Evolutionary conservation across 306 rosid genomes (phyloP).

Genomic region (Cucurbita argyrosperma): DNA sequence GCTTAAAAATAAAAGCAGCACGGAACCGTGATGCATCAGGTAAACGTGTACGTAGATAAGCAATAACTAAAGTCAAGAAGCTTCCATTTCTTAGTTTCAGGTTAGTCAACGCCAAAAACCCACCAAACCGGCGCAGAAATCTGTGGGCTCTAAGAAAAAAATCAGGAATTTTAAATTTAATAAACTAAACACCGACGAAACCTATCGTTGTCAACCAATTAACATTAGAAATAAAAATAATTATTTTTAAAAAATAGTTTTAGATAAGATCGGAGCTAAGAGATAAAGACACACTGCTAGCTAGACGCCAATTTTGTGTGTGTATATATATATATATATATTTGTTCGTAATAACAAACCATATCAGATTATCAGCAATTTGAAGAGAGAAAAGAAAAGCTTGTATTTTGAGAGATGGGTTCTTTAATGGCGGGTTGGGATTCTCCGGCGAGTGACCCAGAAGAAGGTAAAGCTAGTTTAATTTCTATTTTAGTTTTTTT

Average conservation of each 20-base stretch:
- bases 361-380: not conserved
- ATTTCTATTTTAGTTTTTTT: not conserved
- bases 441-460: slow-evolving; percentile 22
- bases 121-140: not conserved
- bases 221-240: not conserved
- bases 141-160: not conserved
- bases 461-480: slow-evolving; percentile 25
- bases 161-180: not conserved
- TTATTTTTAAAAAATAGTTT: not conserved
- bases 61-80: not conserved
- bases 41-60: slow-evolving; percentile 1
- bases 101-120: not conserved
- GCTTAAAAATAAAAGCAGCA: not conserved
- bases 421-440: slow-evolving; percentile 81
- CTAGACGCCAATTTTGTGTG: not conserved
- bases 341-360: not conserved
- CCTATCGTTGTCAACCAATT: not conserved
- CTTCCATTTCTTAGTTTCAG: not conserved
- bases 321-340: not conserved
- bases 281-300: not conserved
- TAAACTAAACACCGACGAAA: not conserved
- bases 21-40: not conserved
- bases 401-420: slow-evolving; percentile 36
- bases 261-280: not conserved
- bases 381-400: not conserved